Percentiles rank a stretch among this genome's conserved stretches.
These are phyloP conservation scores for Xylaria sp. DNA, from an alignment of 2,329 filamentous ascomycete species.

Conservation along the genomic window DNA sequence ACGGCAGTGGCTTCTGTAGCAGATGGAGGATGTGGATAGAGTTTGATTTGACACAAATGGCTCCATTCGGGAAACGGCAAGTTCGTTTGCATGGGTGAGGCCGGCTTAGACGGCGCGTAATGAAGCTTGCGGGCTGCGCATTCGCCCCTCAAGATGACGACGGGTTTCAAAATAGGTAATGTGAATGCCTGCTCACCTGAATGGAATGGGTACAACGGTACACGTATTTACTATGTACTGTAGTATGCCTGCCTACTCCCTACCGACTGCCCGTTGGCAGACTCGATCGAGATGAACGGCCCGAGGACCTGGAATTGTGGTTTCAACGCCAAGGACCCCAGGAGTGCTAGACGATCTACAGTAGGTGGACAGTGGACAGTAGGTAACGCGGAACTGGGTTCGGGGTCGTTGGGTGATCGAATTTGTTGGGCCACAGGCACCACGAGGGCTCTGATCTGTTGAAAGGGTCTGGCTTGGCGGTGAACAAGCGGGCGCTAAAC, in stretches of 20 bases:
- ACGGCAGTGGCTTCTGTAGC: background rate
- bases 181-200: constrained; percentile 35
- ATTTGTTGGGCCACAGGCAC: constrained; percentile 1
- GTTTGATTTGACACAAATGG: constrained; percentile 19
- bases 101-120: constrained; percentile 24
- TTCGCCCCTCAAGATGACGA: constrained; percentile 34
- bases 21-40: constrained; percentile 11
- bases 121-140: constrained; percentile 6
- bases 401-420: constrained; percentile 11
- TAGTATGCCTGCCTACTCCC: no score
- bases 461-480: constrained; percentile 14
- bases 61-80: constrained; percentile 20
- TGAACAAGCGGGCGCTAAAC: constrained; percentile 17
- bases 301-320: constrained; percentile 18
- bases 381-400: constrained; percentile 3
- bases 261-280: background rate
- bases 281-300: constrained; percentile 3
- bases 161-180: constrained; percentile 10
- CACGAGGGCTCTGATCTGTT: constrained; percentile 4
- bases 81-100: constrained; percentile 3
- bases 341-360: background rate
- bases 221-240: no score
- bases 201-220: background rate
- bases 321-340: constrained; percentile 30
- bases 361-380: background rate